Base-by-base conservation (phyloP, 2,329 filamentous ascomycete species). In the Penicillium sp. region DNA sequence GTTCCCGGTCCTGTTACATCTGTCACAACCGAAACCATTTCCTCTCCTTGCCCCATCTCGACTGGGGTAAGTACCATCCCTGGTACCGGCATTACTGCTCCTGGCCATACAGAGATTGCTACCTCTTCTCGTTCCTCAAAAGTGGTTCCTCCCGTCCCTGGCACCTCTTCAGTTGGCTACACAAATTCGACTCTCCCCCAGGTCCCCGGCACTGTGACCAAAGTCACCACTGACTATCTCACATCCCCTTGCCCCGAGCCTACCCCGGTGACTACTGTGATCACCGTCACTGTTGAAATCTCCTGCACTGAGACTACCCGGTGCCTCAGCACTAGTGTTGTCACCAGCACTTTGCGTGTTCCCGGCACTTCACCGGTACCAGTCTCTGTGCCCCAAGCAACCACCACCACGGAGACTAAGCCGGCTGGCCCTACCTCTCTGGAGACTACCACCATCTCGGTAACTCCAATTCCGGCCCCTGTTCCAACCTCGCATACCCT, bases 301-400 rank as follows among this genome's bases (percentile, higher is more conserved):
- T 24, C 46, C 13, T 54, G 51, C 40, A 54, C 46, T n/a, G 40
- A 54, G 32, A 41, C 41, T 8, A 50, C 46, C 24, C 43, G 31
- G n/a, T 54, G 51, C 36, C n/a, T 49, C 46, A 54, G 16, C 34
- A 54, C 51, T 14, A 32, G 39, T n/a, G n/a, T 45, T 21, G 18
- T 46, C 18, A 46, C 42, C 22, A 47, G 24, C 10, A 51, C 36
- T 38, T 14, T 47, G 18, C 11, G 27, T 5, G 29, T 21, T 18
- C 27, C 14, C n/a, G 9, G 27, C 14, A 40, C 38, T 10, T 36
- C 39, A 36, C 34, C 47, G 13, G 39, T 36, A 13, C 39, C 46
- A 9, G 46, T 13, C 14, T 6, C 14, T 11, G 5, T 5, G 14
- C 27, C 27, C 21, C 14, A 14, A 2, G 16, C 24, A 14, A 41